Evolutionary conservation across 257 asterid species (phyloP).

Genomic region (Fraxinus pennsylvanica): DNA sequence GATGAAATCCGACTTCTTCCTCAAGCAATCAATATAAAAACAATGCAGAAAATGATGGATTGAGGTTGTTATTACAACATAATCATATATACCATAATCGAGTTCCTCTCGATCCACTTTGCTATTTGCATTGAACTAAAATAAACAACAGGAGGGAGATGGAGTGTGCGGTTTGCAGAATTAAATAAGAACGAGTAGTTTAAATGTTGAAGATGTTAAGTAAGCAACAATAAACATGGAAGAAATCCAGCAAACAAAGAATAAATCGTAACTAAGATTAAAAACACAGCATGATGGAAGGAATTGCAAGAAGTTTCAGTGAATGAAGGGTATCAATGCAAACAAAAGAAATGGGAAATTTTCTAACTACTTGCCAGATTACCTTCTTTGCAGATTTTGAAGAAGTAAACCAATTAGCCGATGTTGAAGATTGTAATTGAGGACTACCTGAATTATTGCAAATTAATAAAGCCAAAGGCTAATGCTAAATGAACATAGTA

Average conservation of each 20-base stretch:
- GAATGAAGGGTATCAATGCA: background rate
- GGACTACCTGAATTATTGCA: constrained; percentile 48
- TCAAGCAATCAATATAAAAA: background rate
- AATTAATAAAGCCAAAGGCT: constrained; percentile 30
- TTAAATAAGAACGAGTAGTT: background rate
- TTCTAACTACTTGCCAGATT: constrained; percentile 13
- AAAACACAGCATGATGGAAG: background rate
- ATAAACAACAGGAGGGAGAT: background rate
- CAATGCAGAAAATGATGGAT: background rate
- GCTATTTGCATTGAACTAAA: background rate
- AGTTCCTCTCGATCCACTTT: background rate
- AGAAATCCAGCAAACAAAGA: background rate
- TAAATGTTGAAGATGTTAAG: background rate
- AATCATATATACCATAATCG: background rate
- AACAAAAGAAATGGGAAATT: constrained; percentile 17
- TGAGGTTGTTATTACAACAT: background rate
- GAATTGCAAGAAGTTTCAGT: too few relatives aligned
- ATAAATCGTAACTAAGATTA: background rate
- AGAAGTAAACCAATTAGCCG: constrained; percentile 91
- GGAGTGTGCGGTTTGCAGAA: background rate
- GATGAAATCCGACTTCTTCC: background rate
- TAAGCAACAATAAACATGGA: background rate
- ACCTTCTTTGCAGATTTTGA: constrained; percentile 90
- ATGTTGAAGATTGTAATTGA: constrained; percentile 60
- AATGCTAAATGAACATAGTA: background rate